Percentiles rank a stretch among this genome's conserved stretches.
phyloP scores from a whole-genome alignment of 352 stramenopile species.

The Globisporangium spinosum region DNA sequence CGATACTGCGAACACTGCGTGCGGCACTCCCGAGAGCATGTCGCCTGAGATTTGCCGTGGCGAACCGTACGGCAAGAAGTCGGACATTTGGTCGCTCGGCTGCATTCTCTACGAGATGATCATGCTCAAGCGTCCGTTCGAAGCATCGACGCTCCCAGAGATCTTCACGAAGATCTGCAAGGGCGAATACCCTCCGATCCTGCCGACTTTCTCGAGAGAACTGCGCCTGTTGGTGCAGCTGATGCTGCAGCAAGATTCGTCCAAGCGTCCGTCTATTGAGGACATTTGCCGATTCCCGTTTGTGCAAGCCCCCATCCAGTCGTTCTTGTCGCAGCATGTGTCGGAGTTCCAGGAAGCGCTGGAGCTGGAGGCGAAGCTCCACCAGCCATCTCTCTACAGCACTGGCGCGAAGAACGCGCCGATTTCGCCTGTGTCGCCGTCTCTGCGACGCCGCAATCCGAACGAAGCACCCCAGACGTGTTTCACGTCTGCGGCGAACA shows the following conservation, averaged over 20 bases:
- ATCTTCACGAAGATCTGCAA: slow-evolving; percentile 90
- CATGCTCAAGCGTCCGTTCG: slow-evolving; percentile 83
- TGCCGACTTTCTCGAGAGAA: slow-evolving; percentile 74
- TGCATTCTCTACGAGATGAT: slow-evolving; percentile 90
- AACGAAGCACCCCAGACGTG: slow-evolving; percentile 25
- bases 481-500: slow-evolving; percentile 15
- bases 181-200: slow-evolving; percentile 78
- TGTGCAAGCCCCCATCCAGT: slow-evolving; percentile 79
- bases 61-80: slow-evolving; percentile 87
- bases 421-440: slow-evolving; percentile 35
- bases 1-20: slow-evolving; percentile 77
- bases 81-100: slow-evolving; percentile 87
- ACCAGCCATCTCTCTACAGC: slow-evolving; percentile 74
- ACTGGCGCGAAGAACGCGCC: slow-evolving; percentile 30
- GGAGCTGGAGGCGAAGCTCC: slow-evolving; percentile 83
- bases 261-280: slow-evolving; percentile 85
- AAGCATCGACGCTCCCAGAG: slow-evolving; percentile 72
- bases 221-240: slow-evolving; percentile 81
- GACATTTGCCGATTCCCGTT: slow-evolving; percentile 88
- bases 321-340: slow-evolving; percentile 82
- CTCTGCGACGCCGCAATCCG: slow-evolving; percentile 41
- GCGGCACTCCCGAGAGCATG: slow-evolving; percentile 86
- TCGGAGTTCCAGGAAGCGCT: slow-evolving; percentile 84
- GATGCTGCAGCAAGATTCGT: slow-evolving; percentile 85
- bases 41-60: slow-evolving; percentile 87